These are phyloP conservation scores for Fusarium heterosporum DNA, from an alignment of 2,329 filamentous ascomycete genomes.

Conservation along the genomic window DNA sequence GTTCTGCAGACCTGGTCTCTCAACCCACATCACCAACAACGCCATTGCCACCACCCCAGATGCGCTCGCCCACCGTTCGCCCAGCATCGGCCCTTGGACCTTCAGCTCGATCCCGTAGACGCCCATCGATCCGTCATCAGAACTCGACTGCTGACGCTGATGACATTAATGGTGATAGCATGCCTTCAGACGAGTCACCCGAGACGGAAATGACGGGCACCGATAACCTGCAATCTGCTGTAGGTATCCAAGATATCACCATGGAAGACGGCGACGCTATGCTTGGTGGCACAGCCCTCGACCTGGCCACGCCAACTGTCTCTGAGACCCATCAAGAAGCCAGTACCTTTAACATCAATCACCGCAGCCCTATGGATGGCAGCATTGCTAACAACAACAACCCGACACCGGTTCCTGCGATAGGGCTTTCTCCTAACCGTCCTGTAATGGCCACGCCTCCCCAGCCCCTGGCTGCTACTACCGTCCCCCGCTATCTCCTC, in stretches of 20 bases:
- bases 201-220: slow-evolving; percentile 84
- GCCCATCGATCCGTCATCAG: slow-evolving; percentile 90
- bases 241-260: slow-evolving; percentile 84
- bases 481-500: slow-evolving; percentile 81
- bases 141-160: slow-evolving; percentile 90
- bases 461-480: slow-evolving; percentile 77
- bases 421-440: slow-evolving; percentile 80
- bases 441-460: slow-evolving; percentile 77
- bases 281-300: slow-evolving; percentile 79
- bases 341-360: slow-evolving; percentile 94
- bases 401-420: slow-evolving; percentile 72
- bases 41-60: slow-evolving; percentile 76
- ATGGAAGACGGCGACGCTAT: slow-evolving; percentile 86
- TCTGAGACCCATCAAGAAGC: slow-evolving; percentile 84
- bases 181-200: slow-evolving; percentile 80
- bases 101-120: slow-evolving; percentile 69
- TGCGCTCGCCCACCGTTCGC: slow-evolving; percentile 65
- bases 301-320: slow-evolving; percentile 79
- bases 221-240: slow-evolving; percentile 81
- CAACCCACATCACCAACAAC: slow-evolving; percentile 93
- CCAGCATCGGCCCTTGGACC: slow-evolving; percentile 65
- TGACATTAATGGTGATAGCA: slow-evolving; percentile 86
- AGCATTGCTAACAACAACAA: slow-evolving; percentile 81
- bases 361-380: slow-evolving; percentile 84
- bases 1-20: slow-evolving; percentile 78